These are phyloP conservation scores for Fragaria ananassa DNA, from an alignment of 306 rosid species.

Conservation along the genomic window DNA sequence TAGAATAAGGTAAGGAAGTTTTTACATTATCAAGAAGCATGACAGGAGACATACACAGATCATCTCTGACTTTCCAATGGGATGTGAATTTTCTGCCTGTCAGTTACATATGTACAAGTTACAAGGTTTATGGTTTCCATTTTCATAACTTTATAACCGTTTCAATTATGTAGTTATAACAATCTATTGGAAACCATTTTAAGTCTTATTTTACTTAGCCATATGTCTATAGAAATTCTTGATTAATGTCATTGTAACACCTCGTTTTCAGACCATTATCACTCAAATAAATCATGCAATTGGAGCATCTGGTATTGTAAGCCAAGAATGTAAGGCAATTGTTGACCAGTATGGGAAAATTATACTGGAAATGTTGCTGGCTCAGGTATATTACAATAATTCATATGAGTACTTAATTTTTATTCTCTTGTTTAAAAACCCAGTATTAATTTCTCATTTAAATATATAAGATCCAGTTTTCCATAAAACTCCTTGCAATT, in stretches of 20 bases:
- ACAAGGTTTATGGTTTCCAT: neutral
- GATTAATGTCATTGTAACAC: neutral
- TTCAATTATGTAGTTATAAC: neutral
- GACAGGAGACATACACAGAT: neutral
- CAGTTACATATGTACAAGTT: neutral
- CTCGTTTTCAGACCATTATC: constrained; percentile 41
- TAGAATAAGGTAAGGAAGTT: neutral
- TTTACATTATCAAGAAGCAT: neutral
- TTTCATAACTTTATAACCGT: neutral
- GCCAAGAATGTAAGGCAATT: constrained; percentile 62
- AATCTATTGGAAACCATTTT: neutral
- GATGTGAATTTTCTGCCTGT: neutral
- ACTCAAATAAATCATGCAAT: constrained; percentile 69
- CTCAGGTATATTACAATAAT: constrained; percentile 33
- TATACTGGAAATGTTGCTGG: constrained; percentile 46
- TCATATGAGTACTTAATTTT: neutral
- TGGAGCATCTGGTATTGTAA: constrained; percentile 62
- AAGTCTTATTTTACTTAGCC: neutral
- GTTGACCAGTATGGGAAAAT: constrained; percentile 59
- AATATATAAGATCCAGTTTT: neutral
- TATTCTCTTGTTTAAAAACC: no score
- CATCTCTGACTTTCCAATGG: neutral
- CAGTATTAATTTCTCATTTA: no score
- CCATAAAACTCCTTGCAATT: no score
- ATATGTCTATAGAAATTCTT: neutral